phyloP scores from a whole-genome alignment of 441 rosid species.

The Theobroma grandiflorum region DNA sequence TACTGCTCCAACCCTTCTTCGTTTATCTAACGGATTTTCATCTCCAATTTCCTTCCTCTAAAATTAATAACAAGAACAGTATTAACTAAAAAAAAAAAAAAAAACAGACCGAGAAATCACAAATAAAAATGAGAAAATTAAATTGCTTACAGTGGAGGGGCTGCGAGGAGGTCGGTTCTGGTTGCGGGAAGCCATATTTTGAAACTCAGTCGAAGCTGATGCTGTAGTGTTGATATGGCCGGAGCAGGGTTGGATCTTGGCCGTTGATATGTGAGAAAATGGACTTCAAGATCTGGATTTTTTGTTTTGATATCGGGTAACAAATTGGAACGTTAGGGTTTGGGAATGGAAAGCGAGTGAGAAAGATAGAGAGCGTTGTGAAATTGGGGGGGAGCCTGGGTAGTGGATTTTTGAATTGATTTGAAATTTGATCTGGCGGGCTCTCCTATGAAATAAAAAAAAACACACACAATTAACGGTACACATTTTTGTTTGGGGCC shows the following conservation, averaged over 20 bases:
- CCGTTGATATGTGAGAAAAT: slow-evolving; percentile 20
- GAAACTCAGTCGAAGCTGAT: not conserved
- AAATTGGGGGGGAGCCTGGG: slow-evolving; percentile 44
- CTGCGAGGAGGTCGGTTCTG: slow-evolving; percentile 91
- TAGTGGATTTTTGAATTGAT: slow-evolving; percentile 57
- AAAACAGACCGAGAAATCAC: not conserved
- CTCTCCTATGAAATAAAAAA: not conserved
- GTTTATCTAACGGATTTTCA: slow-evolving; percentile 68
- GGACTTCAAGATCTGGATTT: not conserved
- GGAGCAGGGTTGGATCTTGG: slow-evolving; percentile 7
- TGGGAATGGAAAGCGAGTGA: slow-evolving; percentile 10
- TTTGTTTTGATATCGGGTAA: slow-evolving; percentile 7
- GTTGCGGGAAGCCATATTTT: slow-evolving; percentile 71
- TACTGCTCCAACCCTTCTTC: slow-evolving; percentile 56
- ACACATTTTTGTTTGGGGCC: slow-evolving; percentile 15
- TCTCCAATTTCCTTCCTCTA: slow-evolving; percentile 65
- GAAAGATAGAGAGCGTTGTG: slow-evolving; percentile 8
- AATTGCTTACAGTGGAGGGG: slow-evolving; percentile 58
- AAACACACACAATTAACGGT: slow-evolving; percentile 31
- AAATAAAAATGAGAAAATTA: not conserved
- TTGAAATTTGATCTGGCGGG: slow-evolving; percentile 45
- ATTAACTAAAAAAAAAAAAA: not conserved
- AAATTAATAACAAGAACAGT: slow-evolving; percentile 16
- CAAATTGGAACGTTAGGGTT: slow-evolving; percentile 33
- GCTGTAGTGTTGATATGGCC: not conserved